Base-by-base conservation (phyloP, 768 basidiomycete genomes). In the Lactarius tabidus region DNA sequence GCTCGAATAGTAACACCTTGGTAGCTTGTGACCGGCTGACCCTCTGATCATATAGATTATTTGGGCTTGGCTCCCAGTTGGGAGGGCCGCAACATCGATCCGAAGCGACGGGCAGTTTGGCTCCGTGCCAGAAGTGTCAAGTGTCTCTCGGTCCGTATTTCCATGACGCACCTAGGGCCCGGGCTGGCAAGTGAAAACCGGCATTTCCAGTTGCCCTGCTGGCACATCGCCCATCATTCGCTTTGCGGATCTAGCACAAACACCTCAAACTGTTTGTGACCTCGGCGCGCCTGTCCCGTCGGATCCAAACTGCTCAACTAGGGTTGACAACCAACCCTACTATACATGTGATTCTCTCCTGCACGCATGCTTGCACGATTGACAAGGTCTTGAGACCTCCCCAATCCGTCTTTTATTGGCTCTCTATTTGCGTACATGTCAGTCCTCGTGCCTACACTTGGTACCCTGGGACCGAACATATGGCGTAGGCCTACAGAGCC, bases 81-180 rank as follows among this genome's bases (percentile, higher is more conserved):
- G 23, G 45, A n/a, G 45, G 12, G n/a, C 45, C 48, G 23, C 48
- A 12, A 48, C 23, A 23, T 23, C 14, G n/a, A 23, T 15, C 48
- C 48, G 48, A 51, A 17, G 48, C 14, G n/a, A 26, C 6, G 12
- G 2, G 26, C 48, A 51, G 23, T 51, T 51, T 51, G 57, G 63
- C 17, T 64, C 63, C 63, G 63, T 51, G 63, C 63, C 63, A 64
- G 57, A 59, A 64, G 23, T 51, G 48, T 51, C 48, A 48, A 48
- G 12, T 48, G 10, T 12, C 43, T 23, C 48, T 15, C 48, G 48
- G 48, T 51, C 48, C 48, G 48, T 7, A 51, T 33, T 6, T 26
- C 45, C 45, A 51, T 51, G 48, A 51, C 48, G 23, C 48, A 51
- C 26, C 48, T 51, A n/a, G n/a, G 48, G 9, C 14, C 26, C 48